Base-by-base conservation (phyloP, 2,329 filamentous ascomycete genomes). In the Thielaviopsis musarum region DNA sequence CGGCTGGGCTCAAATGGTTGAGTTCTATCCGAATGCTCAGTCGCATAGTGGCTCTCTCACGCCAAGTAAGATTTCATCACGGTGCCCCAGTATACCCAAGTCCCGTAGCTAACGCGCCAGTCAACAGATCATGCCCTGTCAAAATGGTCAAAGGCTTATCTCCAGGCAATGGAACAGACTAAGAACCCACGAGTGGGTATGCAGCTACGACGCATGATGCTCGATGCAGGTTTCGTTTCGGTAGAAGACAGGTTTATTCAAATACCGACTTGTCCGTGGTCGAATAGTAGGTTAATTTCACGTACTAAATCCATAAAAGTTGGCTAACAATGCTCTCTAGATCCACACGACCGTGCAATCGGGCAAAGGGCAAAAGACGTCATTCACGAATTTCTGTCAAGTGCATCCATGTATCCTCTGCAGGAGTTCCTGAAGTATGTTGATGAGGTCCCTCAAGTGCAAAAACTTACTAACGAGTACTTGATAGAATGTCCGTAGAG, bases 1-100 rank as follows among this genome's bases (percentile, higher is more conserved):
- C 1, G 90, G 91, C 1, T 95, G 89, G 88, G 79, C 87, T 61
- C 89, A 95, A 67, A 84, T 95, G 78, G 80, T 88, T n/a, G 91
- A 95, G 67, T 80, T 91, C 65, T 89, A 94, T 67, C 85, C 84
- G 69, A 88, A 89, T 64, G 83, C 88, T 26, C 91, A 95, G 69
- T 95, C 88, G 0, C 83, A 91, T 65, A 94, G 88, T 66, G 89
- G 89, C 5, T 82, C 81, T n/a, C 72, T 93, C 65, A 83, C 81
- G 12, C 77, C 83, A 56, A 75, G 81, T 77, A 66, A 69, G 76
- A 24, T 28, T 7, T 17, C 4, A 21, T 12, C 4, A 34, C 10
- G 4, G 30, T 12, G 10, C 30, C n/a, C 10, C 30, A 34, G 10
- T 12, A 10, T 10, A 10, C 10, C 2, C 30, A 19, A 30, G 21